These are phyloP conservation scores for Grammothele lineata DNA, from an alignment of 768 basidiomycete genomes.

Conservation along the genomic window DNA sequence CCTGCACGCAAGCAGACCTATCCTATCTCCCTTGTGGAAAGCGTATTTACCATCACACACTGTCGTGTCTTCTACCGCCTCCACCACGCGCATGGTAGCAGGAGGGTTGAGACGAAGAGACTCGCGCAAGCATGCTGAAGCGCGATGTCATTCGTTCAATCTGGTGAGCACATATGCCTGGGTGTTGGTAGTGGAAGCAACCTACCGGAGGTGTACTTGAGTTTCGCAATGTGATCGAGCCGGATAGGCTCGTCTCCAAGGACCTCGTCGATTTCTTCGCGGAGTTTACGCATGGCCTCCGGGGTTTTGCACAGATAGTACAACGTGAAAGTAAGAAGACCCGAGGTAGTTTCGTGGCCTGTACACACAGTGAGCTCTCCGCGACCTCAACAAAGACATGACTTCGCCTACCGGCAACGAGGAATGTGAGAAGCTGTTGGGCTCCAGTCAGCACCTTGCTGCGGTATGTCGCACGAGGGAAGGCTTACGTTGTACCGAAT, in stretches of 20 bases:
- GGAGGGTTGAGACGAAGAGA: conserved; percentile 34
- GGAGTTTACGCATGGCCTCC: conserved; percentile 39
- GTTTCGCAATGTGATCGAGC: conserved; percentile 37
- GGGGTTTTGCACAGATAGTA: conserved; percentile 44
- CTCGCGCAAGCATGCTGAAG: conserved; percentile 35
- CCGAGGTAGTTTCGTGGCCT: conserved; percentile 37
- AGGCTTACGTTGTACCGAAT: conserved; percentile 38
- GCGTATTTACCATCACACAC: conserved; percentile 39
- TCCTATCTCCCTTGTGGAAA: conserved; percentile 27
- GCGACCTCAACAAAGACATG: neutral
- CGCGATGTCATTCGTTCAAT: neutral
- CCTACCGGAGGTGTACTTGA: conserved; percentile 40
- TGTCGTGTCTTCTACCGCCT: conserved; percentile 33
- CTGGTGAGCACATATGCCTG: neutral
- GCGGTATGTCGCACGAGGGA: neutral
- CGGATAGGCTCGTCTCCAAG: conserved; percentile 36
- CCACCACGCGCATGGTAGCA: conserved; percentile 32
- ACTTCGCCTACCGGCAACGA: conserved; percentile 37
- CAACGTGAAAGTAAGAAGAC: conserved; percentile 38
- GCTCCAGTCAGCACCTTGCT: too few species aligned
- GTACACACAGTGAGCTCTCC: too few species aligned
- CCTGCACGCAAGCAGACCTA: conserved; percentile 27
- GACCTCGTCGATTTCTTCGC: conserved; percentile 43
- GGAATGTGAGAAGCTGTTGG: conserved; percentile 45
- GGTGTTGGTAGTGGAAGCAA: too few species aligned